A percentile compares a stretch with the other conserved stretches of the same genome.
Evolutionary conservation across 1,139 yeast genomes (phyloP).

Genomic region (Yamadazyma diospyri): DNA sequence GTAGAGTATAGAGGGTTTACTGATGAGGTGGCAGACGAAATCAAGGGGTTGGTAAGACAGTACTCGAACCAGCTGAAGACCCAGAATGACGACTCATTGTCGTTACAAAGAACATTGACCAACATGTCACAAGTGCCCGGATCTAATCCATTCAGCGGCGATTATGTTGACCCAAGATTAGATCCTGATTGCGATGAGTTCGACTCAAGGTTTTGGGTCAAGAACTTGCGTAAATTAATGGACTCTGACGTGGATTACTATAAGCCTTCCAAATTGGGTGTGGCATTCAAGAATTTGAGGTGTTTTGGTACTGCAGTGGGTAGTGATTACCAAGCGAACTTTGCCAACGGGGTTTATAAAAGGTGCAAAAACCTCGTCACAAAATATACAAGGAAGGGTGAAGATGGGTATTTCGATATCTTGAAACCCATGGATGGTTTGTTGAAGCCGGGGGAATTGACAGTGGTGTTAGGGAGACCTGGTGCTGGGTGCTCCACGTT

Average conservation of each 20-base stretch:
- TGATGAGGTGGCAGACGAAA: constrained; percentile 7
- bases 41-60: constrained; percentile 12
- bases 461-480: constrained; percentile 76
- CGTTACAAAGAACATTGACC: constrained; percentile 29
- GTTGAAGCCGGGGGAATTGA: constrained; percentile 58
- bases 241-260: constrained; percentile 58
- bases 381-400: constrained; percentile 33
- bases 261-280: constrained; percentile 62
- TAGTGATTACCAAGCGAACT: constrained; percentile 75
- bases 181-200: constrained; percentile 49
- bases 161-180: constrained; percentile 14
- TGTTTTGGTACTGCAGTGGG: constrained; percentile 77
- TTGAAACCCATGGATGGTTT: constrained; percentile 31
- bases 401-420: constrained; percentile 23
- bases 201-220: constrained; percentile 65
- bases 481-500: constrained; percentile 84
- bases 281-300: constrained; percentile 62
- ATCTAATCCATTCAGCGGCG: constrained; percentile 28
- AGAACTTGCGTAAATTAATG: constrained; percentile 54
- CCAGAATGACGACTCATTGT: constrained; percentile 27
- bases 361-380: constrained; percentile 14
- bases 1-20: constrained; percentile 2
- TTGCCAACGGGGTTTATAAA: constrained; percentile 44
- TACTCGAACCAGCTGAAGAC: constrained; percentile 5
- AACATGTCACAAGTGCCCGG: constrained; percentile 56